These are phyloP conservation scores for Vitis riparia DNA, from an alignment of 164 flowering plant genomes.

Conservation along the genomic window DNA sequence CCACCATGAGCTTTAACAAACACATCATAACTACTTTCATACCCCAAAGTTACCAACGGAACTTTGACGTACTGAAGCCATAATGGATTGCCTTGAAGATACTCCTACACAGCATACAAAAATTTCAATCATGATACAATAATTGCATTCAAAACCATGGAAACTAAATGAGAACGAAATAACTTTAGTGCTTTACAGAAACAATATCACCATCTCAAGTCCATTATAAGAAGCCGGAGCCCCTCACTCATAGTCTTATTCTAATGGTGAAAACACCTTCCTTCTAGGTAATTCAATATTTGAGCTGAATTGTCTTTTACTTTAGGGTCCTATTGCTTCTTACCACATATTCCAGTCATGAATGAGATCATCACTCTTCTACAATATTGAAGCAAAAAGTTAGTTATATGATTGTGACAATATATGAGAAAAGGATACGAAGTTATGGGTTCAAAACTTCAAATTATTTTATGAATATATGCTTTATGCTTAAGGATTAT, in stretches of 20 bases:
- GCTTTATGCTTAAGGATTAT: too few species aligned
- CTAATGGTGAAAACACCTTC: background rate
- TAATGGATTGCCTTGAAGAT: conserved; percentile 93
- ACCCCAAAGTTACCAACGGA: conserved; percentile 74
- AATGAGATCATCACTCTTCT: background rate
- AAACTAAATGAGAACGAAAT: background rate
- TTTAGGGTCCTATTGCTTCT: background rate
- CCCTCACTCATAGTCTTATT: background rate
- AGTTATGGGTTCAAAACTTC: background rate
- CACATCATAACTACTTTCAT: conserved; percentile 77
- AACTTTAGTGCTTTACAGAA: too few species aligned
- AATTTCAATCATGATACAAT: background rate
- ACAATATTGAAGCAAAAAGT: background rate
- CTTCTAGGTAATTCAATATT: background rate
- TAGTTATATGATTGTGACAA: too few species aligned
- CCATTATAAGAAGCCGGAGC: background rate
- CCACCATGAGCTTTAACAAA: conserved; percentile 98
- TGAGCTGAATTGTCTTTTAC: background rate
- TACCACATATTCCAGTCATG: background rate
- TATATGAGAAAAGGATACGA: background rate
- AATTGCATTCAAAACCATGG: too few species aligned
- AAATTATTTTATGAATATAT: too few species aligned
- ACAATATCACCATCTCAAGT: background rate
- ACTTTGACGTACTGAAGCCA: conserved; percentile 84
- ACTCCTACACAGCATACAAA: conserved; percentile 59